Evolutionary conservation across 495 filamentous ascomycete species (phyloP), one percentile per base, ranked within the genome.

Genomic region (Tuber microsphaerosporum): DNA sequence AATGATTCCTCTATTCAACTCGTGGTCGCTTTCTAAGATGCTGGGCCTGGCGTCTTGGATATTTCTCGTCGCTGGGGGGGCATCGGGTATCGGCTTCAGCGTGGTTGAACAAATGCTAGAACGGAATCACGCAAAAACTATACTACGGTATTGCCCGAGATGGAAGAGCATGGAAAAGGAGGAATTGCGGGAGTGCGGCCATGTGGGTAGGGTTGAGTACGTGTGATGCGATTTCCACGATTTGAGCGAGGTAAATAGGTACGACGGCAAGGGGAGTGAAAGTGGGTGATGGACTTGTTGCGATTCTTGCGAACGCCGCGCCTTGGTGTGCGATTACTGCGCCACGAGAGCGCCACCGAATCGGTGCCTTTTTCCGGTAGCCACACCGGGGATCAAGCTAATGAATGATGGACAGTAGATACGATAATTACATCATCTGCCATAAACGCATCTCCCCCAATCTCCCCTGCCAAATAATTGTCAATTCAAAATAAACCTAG

Each of bases 31-130:
- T 2, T 75, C 79, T 9, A 76, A 75, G 31, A 81, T 78, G 16
- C 78, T 74, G 0, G 69, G 70, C 34, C 75, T 78, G 74, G 74
- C 77, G 0, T 73, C 43, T 19, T 80, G 77, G 51, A 73, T 80
- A 1, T 80, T 76, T 41, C 74, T 82, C 20, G 74, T 82, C 51
- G 79, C 80, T 6, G 65, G 79, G 5, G 80, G 80, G 9, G 76
- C 76, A 41, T 41, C 4, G 39, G 39, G 39, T 22, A 82, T 82
- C 16, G 80, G 79, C 19, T 79, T 81, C 43, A 79, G 87, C 56
- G 88, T 88, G 42, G 79, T 84, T 42, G 84, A 87, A 20, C 88
- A 89, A 74, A 77, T 89, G 6, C 83, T 89, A 7, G 84, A 88
- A 75, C 87, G 88, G 76, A 85, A 86, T 41, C 81, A 85, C 14